Percentiles rank a stretch among this genome's conserved stretches.
Conservation (phyloP, 371 early-diverging fungal species). For the Mucor irregularis region DNA sequence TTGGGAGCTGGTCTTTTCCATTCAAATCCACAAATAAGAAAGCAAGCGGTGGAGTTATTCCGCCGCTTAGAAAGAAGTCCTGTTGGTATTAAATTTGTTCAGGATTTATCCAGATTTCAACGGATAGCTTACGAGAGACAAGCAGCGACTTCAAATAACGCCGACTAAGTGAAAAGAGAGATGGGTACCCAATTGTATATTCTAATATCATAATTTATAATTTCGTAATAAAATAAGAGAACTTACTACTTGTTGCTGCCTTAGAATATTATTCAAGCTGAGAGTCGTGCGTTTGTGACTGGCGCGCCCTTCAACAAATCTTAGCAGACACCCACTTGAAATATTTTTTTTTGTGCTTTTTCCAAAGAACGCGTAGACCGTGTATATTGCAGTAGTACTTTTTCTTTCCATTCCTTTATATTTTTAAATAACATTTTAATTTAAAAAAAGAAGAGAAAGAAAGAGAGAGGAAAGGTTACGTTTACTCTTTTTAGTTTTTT, state of each 20-base stretch:
- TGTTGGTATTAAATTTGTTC: constrained; percentile 48
- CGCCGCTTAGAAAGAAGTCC: constrained; percentile 66
- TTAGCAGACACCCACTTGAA: too few relatives aligned
- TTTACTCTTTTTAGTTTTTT: background rate
- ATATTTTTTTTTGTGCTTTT: too few relatives aligned
- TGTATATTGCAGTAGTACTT: background rate
- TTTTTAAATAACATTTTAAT: too few relatives aligned
- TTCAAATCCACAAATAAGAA: constrained; percentile 60
- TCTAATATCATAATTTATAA: too few relatives aligned
- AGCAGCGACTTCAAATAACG: background rate
- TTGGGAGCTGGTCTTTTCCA: constrained; percentile 83
- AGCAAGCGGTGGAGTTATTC: constrained; percentile 67
- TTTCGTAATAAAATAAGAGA: too few relatives aligned
- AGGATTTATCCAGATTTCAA: constrained; percentile 45
- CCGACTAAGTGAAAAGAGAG: too few relatives aligned
- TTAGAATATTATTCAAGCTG: too few relatives aligned
- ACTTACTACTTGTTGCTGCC: too few relatives aligned
- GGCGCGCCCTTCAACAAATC: too few relatives aligned
- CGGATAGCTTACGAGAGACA: constrained; percentile 45
- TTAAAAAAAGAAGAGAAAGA: background rate
- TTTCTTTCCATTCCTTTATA: too few relatives aligned
- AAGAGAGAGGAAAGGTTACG: background rate
- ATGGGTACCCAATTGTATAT: too few relatives aligned
- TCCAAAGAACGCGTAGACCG: constrained; percentile 15
- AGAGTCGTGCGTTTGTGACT: too few relatives aligned